Evolutionary conservation across 1,284 basidiomycete species (phyloP), one percentile per base, ranked within the genome.

Genomic region (Ustilago sp.): DNA sequence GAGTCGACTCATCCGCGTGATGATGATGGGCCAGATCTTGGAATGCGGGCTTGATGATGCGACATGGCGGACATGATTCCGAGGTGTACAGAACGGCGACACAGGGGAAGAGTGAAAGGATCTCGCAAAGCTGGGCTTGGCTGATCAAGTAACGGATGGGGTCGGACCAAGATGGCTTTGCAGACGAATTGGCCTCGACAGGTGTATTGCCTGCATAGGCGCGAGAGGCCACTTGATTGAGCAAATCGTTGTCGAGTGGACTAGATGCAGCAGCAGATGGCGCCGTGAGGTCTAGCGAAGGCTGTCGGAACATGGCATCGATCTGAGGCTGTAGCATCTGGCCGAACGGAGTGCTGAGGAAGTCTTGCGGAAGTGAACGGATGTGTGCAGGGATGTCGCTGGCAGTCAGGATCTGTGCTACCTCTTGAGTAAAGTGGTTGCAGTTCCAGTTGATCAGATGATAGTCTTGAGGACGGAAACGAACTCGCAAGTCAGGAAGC

Each of bases 341-440:
- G 7, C 94, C 95, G 72, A 97, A 93, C 0, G 94, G 93, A 0
- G 94, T 96, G 0, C 93, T 91, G 28, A 97, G 89, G 86, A 97
- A 95, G 80, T 96, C 94, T 11, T 90, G 89, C 0, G 94, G 94
- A 9, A 74, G 50, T 3, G 60, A 72, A 9, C 70, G 61, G 19
- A 86, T 86, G 50, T 86, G 81, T 7, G 60, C 62, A 4, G 86
- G 86, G 53, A 87, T 85, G 2, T 74, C 60, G 4, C 59, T 13
- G 11, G 85, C 85, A 6, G 80, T 83, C 1, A 87, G 64, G 57
- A 87, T 84, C 19, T 82, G 77, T 19, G 81, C 53, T 3, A 86
- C 79, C 59, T 96, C 94, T 68, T 93, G 93, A 0, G 94, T 94
- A 80, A 97, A 97, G 17, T 71, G 79, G 67, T 79, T 86, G 81